These are phyloP conservation scores for Dothideomycetidae sp. DNA, from an alignment of 2,329 filamentous ascomycete species.

Conservation along the genomic window DNA sequence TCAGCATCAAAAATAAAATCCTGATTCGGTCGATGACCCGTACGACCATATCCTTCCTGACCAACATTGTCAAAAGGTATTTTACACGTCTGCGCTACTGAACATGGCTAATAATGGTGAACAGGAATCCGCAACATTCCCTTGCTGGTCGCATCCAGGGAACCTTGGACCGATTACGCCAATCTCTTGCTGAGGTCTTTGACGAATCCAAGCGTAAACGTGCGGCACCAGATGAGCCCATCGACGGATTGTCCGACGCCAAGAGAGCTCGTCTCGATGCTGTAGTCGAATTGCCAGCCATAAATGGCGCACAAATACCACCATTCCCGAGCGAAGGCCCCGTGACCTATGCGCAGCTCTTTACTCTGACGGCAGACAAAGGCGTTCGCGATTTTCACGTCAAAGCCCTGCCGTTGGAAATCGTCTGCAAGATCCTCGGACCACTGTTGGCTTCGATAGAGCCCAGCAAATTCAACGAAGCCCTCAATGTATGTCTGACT, in stretches of 20 bases:
- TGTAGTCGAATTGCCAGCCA: slow-evolving; percentile 26
- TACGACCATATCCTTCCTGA: slow-evolving; percentile 68
- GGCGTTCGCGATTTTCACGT: slow-evolving; percentile 71
- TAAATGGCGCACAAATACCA: slow-evolving; percentile 34
- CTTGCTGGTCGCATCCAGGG: slow-evolving; percentile 67
- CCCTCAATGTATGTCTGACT: slow-evolving; percentile 49
- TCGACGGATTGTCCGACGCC: slow-evolving; percentile 56
- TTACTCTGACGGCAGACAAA: slow-evolving; percentile 65
- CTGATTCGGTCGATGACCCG: slow-evolving; percentile 89
- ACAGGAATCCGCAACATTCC: slow-evolving; percentile 66
- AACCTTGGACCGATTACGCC: slow-evolving; percentile 69
- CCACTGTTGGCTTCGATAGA: slow-evolving; percentile 63
- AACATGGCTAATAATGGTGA: slow-evolving; percentile 1
- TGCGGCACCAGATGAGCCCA: slow-evolving; percentile 53
- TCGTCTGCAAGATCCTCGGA: slow-evolving; percentile 70
- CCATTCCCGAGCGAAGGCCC: slow-evolving; percentile 51
- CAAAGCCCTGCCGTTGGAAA: slow-evolving; percentile 56
- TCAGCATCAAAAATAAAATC: slow-evolving; percentile 67
- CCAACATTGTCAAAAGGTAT: slow-evolving; percentile 69
- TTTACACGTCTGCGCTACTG: slow-evolving; percentile 12
- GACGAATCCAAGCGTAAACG: slow-evolving; percentile 72
- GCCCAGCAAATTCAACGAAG: slow-evolving; percentile 51
- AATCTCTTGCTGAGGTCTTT: slow-evolving; percentile 61
- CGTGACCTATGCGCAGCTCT: slow-evolving; percentile 69
- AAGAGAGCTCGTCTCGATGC: slow-evolving; percentile 64